These are phyloP conservation scores for Aspergillus versicolor DNA, from an alignment of 2,329 filamentous ascomycete genomes.

Conservation along the genomic window DNA sequence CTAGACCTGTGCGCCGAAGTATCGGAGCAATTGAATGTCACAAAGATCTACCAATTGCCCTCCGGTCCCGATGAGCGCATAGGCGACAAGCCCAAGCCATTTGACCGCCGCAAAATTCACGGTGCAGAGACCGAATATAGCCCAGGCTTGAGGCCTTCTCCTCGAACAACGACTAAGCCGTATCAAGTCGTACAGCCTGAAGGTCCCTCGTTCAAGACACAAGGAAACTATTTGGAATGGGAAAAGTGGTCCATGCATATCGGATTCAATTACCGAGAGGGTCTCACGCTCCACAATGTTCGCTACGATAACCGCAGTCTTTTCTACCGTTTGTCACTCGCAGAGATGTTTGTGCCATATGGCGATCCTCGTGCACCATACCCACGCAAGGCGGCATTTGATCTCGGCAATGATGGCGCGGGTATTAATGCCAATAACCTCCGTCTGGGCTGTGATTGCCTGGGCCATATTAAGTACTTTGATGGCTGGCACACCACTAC, in stretches of 20 bases:
- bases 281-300: slow-evolving; percentile 42
- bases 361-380: slow-evolving; percentile 43
- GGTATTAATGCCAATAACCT: slow-evolving; percentile 47
- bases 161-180: slow-evolving; percentile 34
- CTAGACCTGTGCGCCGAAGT: slow-evolving; percentile 54
- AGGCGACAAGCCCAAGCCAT: neutral
- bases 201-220: slow-evolving; percentile 33
- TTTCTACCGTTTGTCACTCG: slow-evolving; percentile 44
- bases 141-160: slow-evolving; percentile 25
- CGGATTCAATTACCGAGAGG: slow-evolving; percentile 48
- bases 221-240: slow-evolving; percentile 35
- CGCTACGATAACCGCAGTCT: slow-evolving; percentile 38
- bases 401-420: slow-evolving; percentile 44
- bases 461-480: slow-evolving; percentile 41
- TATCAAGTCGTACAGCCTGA: slow-evolving; percentile 38
- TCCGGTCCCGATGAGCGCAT: slow-evolving; percentile 41
- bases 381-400: slow-evolving; percentile 46
- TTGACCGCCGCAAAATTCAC: slow-evolving; percentile 29
- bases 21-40: slow-evolving; percentile 50
- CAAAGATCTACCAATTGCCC: slow-evolving; percentile 52
- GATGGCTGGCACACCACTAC: slow-evolving; percentile 37
- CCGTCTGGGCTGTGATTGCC: slow-evolving; percentile 43
- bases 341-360: slow-evolving; percentile 49
- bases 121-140: slow-evolving; percentile 33
- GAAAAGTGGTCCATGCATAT: slow-evolving; percentile 46